Conservation (phyloP, 331 rosid species). For the Spiraea crenata region DNA sequence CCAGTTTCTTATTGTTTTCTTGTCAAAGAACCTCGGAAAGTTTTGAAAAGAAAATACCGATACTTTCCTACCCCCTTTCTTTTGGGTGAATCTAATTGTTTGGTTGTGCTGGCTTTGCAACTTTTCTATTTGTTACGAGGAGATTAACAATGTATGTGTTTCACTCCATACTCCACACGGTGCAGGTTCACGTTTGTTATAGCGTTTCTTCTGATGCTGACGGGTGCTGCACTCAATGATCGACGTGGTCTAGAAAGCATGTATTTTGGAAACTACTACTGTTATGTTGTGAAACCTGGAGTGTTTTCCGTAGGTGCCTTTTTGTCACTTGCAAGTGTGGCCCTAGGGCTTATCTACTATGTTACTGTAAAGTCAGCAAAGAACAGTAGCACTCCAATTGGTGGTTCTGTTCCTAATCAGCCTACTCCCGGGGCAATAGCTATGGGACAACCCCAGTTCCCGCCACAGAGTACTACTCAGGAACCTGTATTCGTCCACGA, state of each 20-base stretch:
- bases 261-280: constrained; percentile 61
- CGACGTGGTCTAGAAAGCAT: constrained; percentile 46
- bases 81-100: background rate
- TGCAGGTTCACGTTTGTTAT: constrained; percentile 79
- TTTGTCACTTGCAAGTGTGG: constrained; percentile 53
- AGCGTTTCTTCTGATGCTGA: constrained; percentile 73
- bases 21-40: background rate
- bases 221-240: constrained; percentile 78
- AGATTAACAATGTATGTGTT: background rate
- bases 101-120: background rate
- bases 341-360: constrained; percentile 61
- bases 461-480: constrained; percentile 39
- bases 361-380: constrained; percentile 44
- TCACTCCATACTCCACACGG: background rate
- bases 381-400: constrained; percentile 29
- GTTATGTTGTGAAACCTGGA: constrained; percentile 87
- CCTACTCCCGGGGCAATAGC: constrained; percentile 65
- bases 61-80: background rate
- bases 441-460: constrained; percentile 84
- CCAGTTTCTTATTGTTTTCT: constrained; percentile 3
- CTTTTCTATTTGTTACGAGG: background rate
- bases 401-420: constrained; percentile 20
- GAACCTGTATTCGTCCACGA: constrained; percentile 86
- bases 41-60: too few relatives aligned
- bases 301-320: constrained; percentile 68